Evolutionary conservation across 2,329 filamentous ascomycete genomes (phyloP).

Genomic region (Pyricularia sp.): DNA sequence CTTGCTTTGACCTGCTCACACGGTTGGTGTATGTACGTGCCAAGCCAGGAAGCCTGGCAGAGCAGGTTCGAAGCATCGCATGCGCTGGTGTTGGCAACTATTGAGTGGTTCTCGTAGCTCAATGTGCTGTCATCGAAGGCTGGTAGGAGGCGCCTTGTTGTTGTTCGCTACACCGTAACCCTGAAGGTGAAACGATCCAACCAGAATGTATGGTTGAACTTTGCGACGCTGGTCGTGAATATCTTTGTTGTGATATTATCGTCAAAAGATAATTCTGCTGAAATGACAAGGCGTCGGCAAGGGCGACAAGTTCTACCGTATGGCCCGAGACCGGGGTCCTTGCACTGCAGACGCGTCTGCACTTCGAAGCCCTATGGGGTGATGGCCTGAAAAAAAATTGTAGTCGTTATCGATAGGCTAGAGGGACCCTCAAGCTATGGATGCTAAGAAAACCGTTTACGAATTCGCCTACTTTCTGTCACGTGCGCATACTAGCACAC

Average conservation of each 20-base stretch:
- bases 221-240: no score
- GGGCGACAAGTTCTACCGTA: background rate
- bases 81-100: background rate
- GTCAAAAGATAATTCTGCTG: no score
- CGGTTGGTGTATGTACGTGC: background rate
- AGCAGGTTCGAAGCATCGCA: conserved; percentile 3
- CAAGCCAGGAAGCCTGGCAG: conserved; percentile 2
- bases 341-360: background rate
- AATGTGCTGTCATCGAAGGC: background rate
- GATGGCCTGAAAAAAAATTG: background rate
- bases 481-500: background rate
- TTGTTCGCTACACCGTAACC: background rate
- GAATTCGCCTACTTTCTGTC: background rate
- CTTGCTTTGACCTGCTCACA: background rate
- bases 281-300: no score
- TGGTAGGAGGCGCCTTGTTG: background rate
- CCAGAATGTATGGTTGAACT: background rate
- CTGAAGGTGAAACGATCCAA: background rate
- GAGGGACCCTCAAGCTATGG: background rate
- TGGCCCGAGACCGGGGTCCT: background rate
- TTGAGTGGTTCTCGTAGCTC: background rate
- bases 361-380: background rate
- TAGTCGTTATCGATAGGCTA: background rate
- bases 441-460: background rate
- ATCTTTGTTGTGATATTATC: no score